Percentiles rank a stretch among this genome's conserved stretches.
Evolutionary conservation across 176 grass and related monocot species (phyloP).

Genomic region (Juncus inflexus): DNA sequence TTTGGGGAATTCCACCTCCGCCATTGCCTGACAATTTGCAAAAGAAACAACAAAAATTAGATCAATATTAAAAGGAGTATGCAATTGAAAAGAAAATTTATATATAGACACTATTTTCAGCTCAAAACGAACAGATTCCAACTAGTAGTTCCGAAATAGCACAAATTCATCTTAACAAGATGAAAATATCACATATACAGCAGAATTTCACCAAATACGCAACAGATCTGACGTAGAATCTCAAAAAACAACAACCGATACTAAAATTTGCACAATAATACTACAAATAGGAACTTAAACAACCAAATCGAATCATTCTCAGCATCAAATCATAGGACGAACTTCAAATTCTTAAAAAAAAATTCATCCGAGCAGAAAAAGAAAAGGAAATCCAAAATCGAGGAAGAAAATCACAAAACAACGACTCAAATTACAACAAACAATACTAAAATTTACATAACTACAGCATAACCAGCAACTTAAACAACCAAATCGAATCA

Average conservation of each 20-base stretch:
- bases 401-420: not conserved
- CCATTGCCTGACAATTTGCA: slow-evolving; percentile 28
- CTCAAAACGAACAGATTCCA: slow-evolving; percentile 8
- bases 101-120: not conserved
- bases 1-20: slow-evolving; percentile 46
- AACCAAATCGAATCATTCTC: not conserved
- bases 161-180: not conserved
- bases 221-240: not conserved
- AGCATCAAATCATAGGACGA: too few species aligned
- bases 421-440: not conserved
- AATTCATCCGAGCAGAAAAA: not conserved
- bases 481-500: not conserved
- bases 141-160: not conserved
- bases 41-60: too few species aligned
- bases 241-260: not conserved
- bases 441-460: not conserved
- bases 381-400: not conserved
- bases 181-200: not conserved
- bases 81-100: slow-evolving; percentile 2
- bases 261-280: not conserved
- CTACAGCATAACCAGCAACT: not conserved
- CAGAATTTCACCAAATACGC: not conserved
- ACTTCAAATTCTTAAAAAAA: too few species aligned
- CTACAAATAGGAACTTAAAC: not conserved
- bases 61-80: too few species aligned